Base-by-base conservation (phyloP, 768 basidiomycete genomes). In the Pleurotus cornucopiae region DNA sequence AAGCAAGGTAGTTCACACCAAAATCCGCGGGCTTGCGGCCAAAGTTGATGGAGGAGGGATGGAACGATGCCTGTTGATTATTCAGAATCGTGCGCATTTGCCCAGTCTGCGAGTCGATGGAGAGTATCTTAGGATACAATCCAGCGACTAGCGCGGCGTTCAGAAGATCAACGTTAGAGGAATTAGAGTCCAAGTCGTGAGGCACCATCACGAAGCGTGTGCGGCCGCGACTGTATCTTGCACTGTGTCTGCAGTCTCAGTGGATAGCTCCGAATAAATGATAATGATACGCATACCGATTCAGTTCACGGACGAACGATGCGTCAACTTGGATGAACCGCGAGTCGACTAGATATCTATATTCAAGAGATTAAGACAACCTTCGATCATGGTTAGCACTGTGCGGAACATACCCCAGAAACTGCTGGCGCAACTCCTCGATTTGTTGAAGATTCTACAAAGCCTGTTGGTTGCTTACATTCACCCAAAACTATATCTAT, bases 11-110 rank as follows among this genome's bases (percentile, higher is more conserved):
- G 58, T 88, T 86, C 12, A 80, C 81, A 0, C 84, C 87, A 61
- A 94, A 86, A 54, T 95, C 91, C 7, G 69, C 64, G 6, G 81
- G 74, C 64, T 76, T 86, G 64, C 69, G 79, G 60, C 83, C 75
- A 70, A 94, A 94, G 68, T 99, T 98, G 59, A 96, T 81, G 0
- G 93, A 96, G 7, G 91, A 90, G 0, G 95, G 96, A 69, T 98
- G 96, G 66, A 96, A 90, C 25, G 78, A 77, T 1, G 82, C 86
- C 12, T 74, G 68, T 64, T 91, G 91, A 63, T 89, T 91, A 67
- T 95, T 97, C 20, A 82, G 78, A 39, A 95, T 79, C 0, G 92
- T 98, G 54, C 80, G 80, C 74, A 97, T 75, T 54, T 88, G 83
- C 12, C 81, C 81, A 57, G 66, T 81, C 44, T 70, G 66, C 0